Evolutionary conservation across 192 early-diverging fungal genomes (phyloP), one percentile per base, ranked within the genome.

Genomic region (Umbelopsis isabellina): DNA sequence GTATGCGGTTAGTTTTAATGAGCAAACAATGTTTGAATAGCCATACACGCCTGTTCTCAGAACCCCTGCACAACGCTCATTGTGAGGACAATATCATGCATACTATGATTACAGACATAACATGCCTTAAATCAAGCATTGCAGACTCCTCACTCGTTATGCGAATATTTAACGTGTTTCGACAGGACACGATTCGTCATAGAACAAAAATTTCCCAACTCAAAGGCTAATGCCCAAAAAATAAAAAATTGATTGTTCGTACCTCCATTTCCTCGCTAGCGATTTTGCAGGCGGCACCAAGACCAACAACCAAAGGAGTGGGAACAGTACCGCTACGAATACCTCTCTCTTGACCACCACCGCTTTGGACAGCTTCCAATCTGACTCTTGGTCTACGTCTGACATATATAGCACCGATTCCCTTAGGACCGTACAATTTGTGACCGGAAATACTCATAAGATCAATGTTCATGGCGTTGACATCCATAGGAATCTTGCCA

Each of bases 401-500:
- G 30, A 97, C 95, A 71, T 95, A 98, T 10, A 97, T 75, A 1
- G 94, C 95, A 30, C 97, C 97, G 48, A 98, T 87, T 20, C 97
- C 97, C 78, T 97, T 97, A 64, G 97, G 97, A n/a, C 95, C 97
- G 71, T 98, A 98, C 47, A 98, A 76, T 83, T 98, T 98, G 83
- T 98, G 97, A 11, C 97, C 97, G 33, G 92, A 94, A 50, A 98
- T 94, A 72, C 93, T 95, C 90, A 98, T 90, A 48, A 98, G 83
- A 74, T 98, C 97, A 67, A 97, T 87, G 79, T 97, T 94, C 91
- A 94, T 93, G 33, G 82, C 87, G 65, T 92, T 92, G 15, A 98
- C 95, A 74, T 97, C 91, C 41, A 98, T 72, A 2, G 95, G 93
- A 69, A 98, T 94, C 80, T 98, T 98, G 49, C 97, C 97, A 18